A percentile compares a stretch with the other conserved stretches of the same genome.
Conservation (phyloP, 75 land plant species). For the Adiantum capillusveneris region DNA sequence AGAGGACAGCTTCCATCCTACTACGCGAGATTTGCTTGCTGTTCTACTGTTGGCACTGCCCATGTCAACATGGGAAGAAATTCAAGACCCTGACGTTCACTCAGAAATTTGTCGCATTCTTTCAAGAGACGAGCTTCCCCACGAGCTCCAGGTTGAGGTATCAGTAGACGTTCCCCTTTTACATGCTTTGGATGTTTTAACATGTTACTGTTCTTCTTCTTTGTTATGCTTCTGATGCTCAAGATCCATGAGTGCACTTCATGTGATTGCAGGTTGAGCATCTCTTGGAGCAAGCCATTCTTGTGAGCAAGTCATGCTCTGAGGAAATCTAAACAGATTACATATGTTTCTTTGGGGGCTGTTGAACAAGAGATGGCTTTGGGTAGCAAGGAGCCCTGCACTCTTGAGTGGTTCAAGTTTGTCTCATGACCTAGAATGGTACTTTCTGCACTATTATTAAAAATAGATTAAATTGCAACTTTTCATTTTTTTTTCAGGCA, state of each 20-base stretch:
- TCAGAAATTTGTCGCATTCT: background rate
- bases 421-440: too few relatives aligned
- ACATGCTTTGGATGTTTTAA: background rate
- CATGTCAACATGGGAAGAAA: background rate
- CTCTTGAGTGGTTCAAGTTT: too few relatives aligned
- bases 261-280: constrained; percentile 1
- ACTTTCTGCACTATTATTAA: too few relatives aligned
- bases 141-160: constrained; percentile 8
- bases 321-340: too few relatives aligned
- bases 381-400: too few relatives aligned
- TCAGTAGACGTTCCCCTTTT: background rate
- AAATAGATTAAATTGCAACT: too few relatives aligned
- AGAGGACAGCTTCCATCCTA: constrained; percentile 5
- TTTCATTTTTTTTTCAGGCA: too few relatives aligned
- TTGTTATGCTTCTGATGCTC: background rate
- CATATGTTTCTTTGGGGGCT: too few relatives aligned
- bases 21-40: constrained; percentile 5
- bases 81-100: background rate
- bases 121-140: constrained; percentile 3
- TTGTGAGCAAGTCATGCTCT: background rate
- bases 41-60: constrained; percentile 8
- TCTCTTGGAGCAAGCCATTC: background rate
- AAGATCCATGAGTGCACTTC: background rate
- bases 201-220: too few relatives aligned
- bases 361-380: too few relatives aligned